These are phyloP conservation scores for Zanthoxylum bungeanum DNA, from an alignment of 345 rosid genomes.

Conservation along the genomic window DNA sequence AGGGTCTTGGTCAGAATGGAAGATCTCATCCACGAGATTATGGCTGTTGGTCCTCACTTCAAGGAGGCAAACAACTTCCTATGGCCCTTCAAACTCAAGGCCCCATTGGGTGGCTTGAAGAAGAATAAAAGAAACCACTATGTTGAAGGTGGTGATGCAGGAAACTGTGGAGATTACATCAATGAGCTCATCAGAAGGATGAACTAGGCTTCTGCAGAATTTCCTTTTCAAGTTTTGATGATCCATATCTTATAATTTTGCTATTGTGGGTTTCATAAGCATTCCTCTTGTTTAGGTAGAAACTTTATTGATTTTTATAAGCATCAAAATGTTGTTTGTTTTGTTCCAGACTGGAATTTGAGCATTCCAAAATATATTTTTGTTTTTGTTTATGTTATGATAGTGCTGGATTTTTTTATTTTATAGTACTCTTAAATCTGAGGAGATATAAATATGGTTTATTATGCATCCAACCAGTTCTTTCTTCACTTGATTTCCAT, in stretches of 20 bases:
- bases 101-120: constrained; percentile 79
- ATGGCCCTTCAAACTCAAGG: constrained; percentile 96
- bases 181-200: constrained; percentile 80
- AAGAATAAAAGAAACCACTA: constrained; percentile 96
- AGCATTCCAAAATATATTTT: neutral
- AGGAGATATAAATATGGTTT: too few species aligned
- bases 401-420: neutral
- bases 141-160: constrained; percentile 96
- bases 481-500: too few species aligned
- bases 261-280: neutral
- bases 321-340: neutral
- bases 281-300: neutral
- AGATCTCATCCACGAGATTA: constrained; percentile 82
- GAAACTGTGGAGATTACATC: constrained; percentile 71
- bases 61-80: constrained; percentile 87
- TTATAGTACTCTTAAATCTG: neutral
- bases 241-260: neutral
- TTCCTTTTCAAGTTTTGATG: neutral
- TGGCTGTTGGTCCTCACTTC: constrained; percentile 91
- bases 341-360: neutral
- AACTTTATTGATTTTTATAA: neutral
- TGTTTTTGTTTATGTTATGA: neutral
- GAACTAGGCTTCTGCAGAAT: constrained; percentile 42
- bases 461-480: too few species aligned
- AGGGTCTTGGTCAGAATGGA: constrained; percentile 77